Evolutionary conservation across 2,329 filamentous ascomycete genomes (phyloP).

Genomic region (Scedosporium dehoogii): DNA sequence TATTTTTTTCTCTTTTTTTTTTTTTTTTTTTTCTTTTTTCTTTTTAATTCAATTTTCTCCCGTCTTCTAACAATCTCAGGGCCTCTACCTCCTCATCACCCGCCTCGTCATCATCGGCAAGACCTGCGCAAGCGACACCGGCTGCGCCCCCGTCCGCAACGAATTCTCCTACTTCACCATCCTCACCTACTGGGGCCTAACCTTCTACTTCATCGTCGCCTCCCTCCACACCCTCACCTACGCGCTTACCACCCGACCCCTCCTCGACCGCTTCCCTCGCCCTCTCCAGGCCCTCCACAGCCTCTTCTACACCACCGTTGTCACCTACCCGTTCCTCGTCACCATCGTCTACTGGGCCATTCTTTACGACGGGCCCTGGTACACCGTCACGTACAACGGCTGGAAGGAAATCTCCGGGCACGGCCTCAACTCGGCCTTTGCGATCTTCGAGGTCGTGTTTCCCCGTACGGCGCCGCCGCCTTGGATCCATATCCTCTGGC

Average conservation of each 20-base stretch:
- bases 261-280: conserved; percentile 51
- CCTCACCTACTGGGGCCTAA: conserved; percentile 72
- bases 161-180: conserved; percentile 77
- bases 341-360: conserved; percentile 62
- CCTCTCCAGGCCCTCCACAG: conserved; percentile 55
- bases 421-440: conserved; percentile 62
- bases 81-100: conserved; percentile 60
- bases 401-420: conserved; percentile 68
- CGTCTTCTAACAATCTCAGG: conserved; percentile 19
- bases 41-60: too few species aligned
- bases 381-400: conserved; percentile 35
- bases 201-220: conserved; percentile 65
- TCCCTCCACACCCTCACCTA: conserved; percentile 62
- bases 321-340: conserved; percentile 58
- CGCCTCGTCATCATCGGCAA: conserved; percentile 61
- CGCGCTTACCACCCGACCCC: conserved; percentile 38
- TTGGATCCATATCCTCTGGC: conserved; percentile 55
- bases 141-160: conserved; percentile 35
- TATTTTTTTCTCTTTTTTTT: too few species aligned
- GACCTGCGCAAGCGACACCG: conserved; percentile 31
- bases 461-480: conserved; percentile 51
- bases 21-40: too few species aligned
- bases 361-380: conserved; percentile 45
- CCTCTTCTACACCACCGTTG: conserved; percentile 53
- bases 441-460: conserved; percentile 64